Evolutionary conservation across 1,284 basidiomycete species (phyloP).

Genomic region (Crepidotus sp.): DNA sequence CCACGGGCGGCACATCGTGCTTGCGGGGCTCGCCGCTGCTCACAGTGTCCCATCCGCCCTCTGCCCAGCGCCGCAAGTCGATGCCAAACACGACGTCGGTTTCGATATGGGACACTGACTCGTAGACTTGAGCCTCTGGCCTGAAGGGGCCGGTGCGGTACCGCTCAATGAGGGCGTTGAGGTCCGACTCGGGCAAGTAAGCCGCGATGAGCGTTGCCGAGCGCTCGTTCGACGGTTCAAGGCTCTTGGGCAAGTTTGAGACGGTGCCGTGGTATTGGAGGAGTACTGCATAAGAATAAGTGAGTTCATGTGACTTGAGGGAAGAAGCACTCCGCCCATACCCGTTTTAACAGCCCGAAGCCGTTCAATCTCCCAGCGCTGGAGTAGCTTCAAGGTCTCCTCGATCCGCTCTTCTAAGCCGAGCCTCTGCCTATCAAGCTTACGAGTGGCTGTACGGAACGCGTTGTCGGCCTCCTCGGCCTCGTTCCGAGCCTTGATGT

Average conservation of each 20-base stretch:
- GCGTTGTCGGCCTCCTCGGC: conserved; percentile 70
- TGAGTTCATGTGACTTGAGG: conserved; percentile 9
- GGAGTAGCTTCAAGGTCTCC: conserved; percentile 68
- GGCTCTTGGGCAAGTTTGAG: conserved; percentile 56
- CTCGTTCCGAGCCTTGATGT: conserved; percentile 64
- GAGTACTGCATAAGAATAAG: conserved; percentile 45
- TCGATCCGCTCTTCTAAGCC: conserved; percentile 80
- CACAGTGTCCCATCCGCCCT: conserved; percentile 55
- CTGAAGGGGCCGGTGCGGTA: conserved; percentile 87
- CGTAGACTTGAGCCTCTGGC: conserved; percentile 75
- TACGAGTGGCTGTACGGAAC: conserved; percentile 69
- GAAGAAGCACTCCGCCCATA: conserved; percentile 29
- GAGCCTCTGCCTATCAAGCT: conserved; percentile 72
- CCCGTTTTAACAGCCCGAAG: conserved; percentile 77
- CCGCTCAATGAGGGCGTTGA: conserved; percentile 77
- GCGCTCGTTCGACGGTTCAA: conserved; percentile 57
- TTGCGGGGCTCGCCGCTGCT: conserved; percentile 47
- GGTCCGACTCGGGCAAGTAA: conserved; percentile 79
- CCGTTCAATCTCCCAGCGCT: conserved; percentile 80
- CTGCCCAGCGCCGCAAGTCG: conserved; percentile 81
- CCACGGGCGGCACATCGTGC: conserved; percentile 63
- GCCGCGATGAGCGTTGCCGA: conserved; percentile 70
- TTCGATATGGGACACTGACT: conserved; percentile 72
- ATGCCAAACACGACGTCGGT: conserved; percentile 83
- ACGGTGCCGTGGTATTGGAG: conserved; percentile 78